These are phyloP conservation scores for Globisporangium spiculum DNA, from an alignment of 352 stramenopile species.

Conservation along the genomic window DNA sequence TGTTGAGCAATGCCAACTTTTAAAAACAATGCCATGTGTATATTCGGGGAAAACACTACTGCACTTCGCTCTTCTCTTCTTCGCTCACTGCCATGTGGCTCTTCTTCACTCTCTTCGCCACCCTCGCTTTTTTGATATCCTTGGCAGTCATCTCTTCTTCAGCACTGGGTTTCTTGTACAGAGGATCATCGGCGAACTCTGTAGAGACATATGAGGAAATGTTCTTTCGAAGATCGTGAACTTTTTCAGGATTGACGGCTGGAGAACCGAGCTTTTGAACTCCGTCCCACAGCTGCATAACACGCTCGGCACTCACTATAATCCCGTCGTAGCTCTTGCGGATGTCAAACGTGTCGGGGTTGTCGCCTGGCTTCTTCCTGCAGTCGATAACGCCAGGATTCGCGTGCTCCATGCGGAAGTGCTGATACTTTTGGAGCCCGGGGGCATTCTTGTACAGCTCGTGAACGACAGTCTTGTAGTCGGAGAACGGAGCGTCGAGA, in stretches of 20 bases:
- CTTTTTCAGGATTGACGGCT: background rate
- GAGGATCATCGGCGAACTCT: too few species aligned
- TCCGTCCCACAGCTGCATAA: background rate
- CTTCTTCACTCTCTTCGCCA: too few species aligned
- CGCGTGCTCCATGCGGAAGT: background rate
- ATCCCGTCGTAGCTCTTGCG: background rate
- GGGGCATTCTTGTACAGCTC: constrained; percentile 6
- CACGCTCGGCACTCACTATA: background rate
- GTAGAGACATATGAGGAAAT: too few species aligned
- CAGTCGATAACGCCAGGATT: background rate
- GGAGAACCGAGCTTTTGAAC: background rate
- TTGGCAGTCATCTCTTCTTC: too few species aligned
- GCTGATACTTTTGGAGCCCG: background rate
- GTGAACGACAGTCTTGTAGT: background rate
- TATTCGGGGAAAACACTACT: too few species aligned
- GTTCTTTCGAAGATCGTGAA: too few species aligned
- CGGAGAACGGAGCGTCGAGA: background rate
- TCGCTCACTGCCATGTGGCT: too few species aligned
- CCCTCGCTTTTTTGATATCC: too few species aligned
- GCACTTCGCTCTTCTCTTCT: too few species aligned
- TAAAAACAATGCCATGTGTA: too few species aligned
- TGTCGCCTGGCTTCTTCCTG: background rate
- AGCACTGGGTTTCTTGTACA: too few species aligned
- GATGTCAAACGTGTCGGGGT: background rate
- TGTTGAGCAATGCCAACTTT: background rate